Base-by-base conservation (phyloP, 331 rosid species). In the Rosa hybrid region DNA sequence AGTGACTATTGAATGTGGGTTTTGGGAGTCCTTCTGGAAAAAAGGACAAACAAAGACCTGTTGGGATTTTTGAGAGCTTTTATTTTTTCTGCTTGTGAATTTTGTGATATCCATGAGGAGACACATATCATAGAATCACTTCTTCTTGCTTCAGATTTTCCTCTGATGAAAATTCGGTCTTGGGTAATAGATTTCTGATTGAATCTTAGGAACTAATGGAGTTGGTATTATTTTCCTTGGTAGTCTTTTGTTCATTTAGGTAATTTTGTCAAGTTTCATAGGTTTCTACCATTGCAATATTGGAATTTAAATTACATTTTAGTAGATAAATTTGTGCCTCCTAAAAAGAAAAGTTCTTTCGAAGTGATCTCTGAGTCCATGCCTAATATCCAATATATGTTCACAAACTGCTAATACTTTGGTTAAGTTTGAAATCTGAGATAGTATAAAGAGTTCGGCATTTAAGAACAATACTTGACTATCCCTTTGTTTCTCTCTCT, bases 131-230 rank as follows among this genome's bases (percentile, higher is more conserved):
- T n/a, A 0, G 39, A 30, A 50, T 65, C 49, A 42, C 64, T 78
- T 71, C 75, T 75, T 67, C 48, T 68, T 82, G 72, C 59, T 48
- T 77, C 81, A 91, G 97, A 91, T 90, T 92, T 85, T 80, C 70
- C 50, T 38, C 49, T 49, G 51, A 20, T 59, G 34, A 12, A 41
- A 57, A 10, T 27, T 54, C 34, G 44, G 68, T 38, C n/a, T 48
- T 25, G 20, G 20, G 50, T 39, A 59, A 57, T 73, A 13, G 46
- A 44, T 38, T 76, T 74, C 41, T 12, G 57, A 76, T 72, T 65
- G 50, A 71, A 62, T 42, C 75, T 76, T 71, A 34, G 67, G 45
- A 76, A 50, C 25, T 50, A n/a, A 23, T 45, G 21, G 46, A 65
- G 46, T 18, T 64, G 65, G 65, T 77, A 27, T 27, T 39, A 39